Evolutionary conservation across 257 asterid species (phyloP).

Genomic region (Perilla frutescens): DNA sequence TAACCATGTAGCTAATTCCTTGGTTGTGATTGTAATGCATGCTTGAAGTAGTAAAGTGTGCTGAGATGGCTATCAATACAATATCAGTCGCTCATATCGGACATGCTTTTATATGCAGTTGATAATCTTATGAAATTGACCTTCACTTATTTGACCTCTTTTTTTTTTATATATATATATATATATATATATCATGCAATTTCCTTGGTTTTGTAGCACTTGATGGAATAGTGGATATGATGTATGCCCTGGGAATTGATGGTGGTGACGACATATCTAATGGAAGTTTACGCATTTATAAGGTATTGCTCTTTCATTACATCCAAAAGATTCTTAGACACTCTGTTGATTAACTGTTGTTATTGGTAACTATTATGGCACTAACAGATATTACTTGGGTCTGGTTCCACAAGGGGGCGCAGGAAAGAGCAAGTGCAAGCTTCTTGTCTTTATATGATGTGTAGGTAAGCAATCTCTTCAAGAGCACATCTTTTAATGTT

Average conservation of each 20-base stretch:
- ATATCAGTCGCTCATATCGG: constrained; percentile 7
- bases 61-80: constrained; percentile 14
- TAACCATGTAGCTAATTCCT: constrained; percentile 4
- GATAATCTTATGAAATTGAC: no score
- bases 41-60: constrained; percentile 21
- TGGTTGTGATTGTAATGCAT: constrained; percentile 15
- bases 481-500: not conserved
- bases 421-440: constrained; percentile 85
- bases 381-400: constrained; percentile 72
- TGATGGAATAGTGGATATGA: constrained; percentile 48
- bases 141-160: constrained; percentile 1
- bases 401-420: constrained; percentile 84
- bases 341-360: constrained; percentile 18
- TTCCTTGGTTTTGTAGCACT: constrained; percentile 50
- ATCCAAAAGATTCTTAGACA: constrained; percentile 21
- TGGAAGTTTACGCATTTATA: constrained; percentile 55
- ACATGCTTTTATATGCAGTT: constrained; percentile 7
- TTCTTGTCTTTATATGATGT: constrained; percentile 83
- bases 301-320: constrained; percentile 43
- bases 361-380: constrained; percentile 19
- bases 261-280: constrained; percentile 69
- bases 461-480: constrained; percentile 58
- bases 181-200: constrained; percentile 3
- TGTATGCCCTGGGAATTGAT: constrained; percentile 57
- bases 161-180: no score